Evolutionary conservation across 768 basidiomycete species (phyloP).

Genomic region (Trametes punicea): DNA sequence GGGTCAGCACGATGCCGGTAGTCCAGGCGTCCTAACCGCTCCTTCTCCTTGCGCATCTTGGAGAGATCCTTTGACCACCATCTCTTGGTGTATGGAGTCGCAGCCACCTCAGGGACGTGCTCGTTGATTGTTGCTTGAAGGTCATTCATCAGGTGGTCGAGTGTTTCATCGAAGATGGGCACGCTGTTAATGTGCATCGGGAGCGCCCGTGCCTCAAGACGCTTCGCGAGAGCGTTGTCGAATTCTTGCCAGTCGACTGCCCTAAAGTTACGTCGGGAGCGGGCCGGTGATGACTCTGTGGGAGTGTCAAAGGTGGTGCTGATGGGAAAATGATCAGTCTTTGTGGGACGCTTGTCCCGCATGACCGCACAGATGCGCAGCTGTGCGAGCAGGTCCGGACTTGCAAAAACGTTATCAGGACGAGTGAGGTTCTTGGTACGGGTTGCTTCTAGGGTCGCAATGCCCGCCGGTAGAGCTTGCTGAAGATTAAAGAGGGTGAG

Average conservation of each 20-base stretch:
- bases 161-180: slow-evolving; percentile 6
- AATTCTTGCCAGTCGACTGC: slow-evolving; percentile 33
- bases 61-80: slow-evolving; percentile 36
- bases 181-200: not conserved
- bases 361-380: slow-evolving; percentile 31
- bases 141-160: slow-evolving; percentile 13
- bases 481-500: slow-evolving; percentile 28
- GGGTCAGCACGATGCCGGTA: slow-evolving; percentile 1
- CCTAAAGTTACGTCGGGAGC: slow-evolving; percentile 26
- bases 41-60: slow-evolving; percentile 12
- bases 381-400: slow-evolving; percentile 13
- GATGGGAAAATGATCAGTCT: slow-evolving; percentile 43
- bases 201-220: not conserved
- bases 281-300: not conserved
- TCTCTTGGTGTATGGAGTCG: slow-evolving; percentile 26
- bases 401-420: slow-evolving; percentile 43
- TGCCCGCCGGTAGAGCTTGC: slow-evolving; percentile 33
- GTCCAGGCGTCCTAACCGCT: slow-evolving; percentile 16
- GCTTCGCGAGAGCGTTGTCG: slow-evolving; percentile 16
- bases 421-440: slow-evolving; percentile 35
- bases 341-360: slow-evolving; percentile 15
- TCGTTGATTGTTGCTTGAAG: slow-evolving; percentile 21
- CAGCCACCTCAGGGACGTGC: slow-evolving; percentile 20
- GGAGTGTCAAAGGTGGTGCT: slow-evolving; percentile 27
- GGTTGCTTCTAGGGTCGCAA: slow-evolving; percentile 34